These are phyloP conservation scores for Paraphoma chrysanthemicola DNA, from an alignment of 2,329 filamentous ascomycete species.

Conservation along the genomic window DNA sequence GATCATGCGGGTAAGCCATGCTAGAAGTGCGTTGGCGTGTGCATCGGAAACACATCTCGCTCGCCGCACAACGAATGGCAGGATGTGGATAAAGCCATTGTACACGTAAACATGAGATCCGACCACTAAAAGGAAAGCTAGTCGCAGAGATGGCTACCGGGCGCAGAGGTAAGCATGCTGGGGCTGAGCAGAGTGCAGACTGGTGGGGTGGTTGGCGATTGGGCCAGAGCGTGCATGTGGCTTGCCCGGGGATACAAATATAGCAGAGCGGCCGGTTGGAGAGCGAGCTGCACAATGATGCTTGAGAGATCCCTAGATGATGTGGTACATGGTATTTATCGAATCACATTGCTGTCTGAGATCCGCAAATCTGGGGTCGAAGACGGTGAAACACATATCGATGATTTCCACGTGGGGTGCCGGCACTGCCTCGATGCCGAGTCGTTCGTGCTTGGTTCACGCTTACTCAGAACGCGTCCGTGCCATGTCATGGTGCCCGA, in stretches of 20 bases:
- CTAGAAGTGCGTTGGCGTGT: conserved; percentile 9
- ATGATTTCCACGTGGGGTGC: conserved; percentile 13
- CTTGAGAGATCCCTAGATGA: conserved; percentile 14
- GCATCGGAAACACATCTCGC: conserved; percentile 10
- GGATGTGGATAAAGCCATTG: conserved; percentile 7
- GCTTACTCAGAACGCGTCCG: not conserved
- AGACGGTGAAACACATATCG: conserved; percentile 15
- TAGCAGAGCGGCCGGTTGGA: conserved; percentile 21
- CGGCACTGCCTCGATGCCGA: conserved; percentile 7
- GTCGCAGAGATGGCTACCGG: conserved; percentile 6
- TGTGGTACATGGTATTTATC: conserved; percentile 7
- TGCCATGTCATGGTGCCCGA: not conserved
- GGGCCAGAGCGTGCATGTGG: conserved; percentile 21
- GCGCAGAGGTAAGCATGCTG: conserved; percentile 21
- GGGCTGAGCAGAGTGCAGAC: conserved; percentile 32
- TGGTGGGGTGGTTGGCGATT: conserved; percentile 22
- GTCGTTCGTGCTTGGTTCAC: not conserved
- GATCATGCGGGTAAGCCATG: conserved; percentile 22
- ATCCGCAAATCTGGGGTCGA: conserved; percentile 15
- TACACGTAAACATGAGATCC: conserved; percentile 10
- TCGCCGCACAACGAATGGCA: conserved; percentile 5
- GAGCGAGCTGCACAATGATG: conserved; percentile 19
- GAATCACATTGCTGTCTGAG: conserved; percentile 8
- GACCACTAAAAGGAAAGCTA: conserved; percentile 8
- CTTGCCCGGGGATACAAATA: conserved; percentile 22